These are phyloP conservation scores for Gypsophila paniculata DNA, from an alignment of 179 eudicot species.

Conservation along the genomic window DNA sequence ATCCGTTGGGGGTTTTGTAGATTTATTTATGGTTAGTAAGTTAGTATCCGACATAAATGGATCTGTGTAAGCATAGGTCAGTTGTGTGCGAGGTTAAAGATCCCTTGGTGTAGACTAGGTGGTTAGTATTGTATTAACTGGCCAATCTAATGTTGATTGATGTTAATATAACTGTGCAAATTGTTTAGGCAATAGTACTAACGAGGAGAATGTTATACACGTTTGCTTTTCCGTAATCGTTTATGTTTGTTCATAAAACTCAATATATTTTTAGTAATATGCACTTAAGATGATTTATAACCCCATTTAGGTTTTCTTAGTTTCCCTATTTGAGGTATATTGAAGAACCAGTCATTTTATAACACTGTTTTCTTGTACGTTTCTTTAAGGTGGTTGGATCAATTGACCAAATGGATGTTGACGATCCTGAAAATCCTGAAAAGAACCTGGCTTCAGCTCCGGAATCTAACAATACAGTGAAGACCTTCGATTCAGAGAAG, in stretches of 20 bases:
- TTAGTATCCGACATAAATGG: too few species aligned
- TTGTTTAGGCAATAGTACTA: too few species aligned
- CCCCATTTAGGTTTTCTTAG: neutral
- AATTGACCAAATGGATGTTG: constrained; percentile 83
- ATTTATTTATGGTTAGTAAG: too few species aligned
- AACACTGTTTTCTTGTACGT: neutral
- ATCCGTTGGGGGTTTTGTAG: too few species aligned
- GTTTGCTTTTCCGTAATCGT: neutral
- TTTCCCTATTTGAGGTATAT: constrained; percentile 1
- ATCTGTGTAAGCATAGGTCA: too few species aligned
- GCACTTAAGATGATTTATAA: neutral
- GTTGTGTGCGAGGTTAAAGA: too few species aligned
- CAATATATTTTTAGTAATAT: neutral
- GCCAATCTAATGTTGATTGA: too few species aligned
- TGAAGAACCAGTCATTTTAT: neutral
- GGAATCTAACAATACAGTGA: constrained; percentile 50
- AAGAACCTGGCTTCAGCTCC: constrained; percentile 53
- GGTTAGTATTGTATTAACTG: too few species aligned
- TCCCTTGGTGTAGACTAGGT: too few species aligned
- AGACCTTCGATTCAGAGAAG: constrained; percentile 49
- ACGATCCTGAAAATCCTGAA: constrained; percentile 61
- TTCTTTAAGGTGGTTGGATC: constrained; percentile 72
- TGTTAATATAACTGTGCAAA: too few species aligned
- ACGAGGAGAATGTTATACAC: too few species aligned
- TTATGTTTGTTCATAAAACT: neutral